Conservation (phyloP, 768 basidiomycete species). For the Termitomyces sp. region DNA sequence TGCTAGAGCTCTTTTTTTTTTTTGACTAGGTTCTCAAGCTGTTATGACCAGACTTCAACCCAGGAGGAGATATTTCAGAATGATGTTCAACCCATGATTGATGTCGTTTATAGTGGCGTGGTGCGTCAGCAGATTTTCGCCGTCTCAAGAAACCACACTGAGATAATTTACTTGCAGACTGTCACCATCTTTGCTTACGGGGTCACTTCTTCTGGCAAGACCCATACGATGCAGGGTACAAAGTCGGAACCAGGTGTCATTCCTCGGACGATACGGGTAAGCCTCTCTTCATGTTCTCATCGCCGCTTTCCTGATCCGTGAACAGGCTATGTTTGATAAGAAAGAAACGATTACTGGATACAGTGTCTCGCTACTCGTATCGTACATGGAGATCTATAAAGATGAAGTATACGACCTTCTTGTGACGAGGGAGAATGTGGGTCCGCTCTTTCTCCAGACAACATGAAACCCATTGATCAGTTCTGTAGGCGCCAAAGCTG, state of each 20-base stretch:
- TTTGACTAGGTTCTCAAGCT: constrained; percentile 70
- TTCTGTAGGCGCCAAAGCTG: constrained; percentile 42
- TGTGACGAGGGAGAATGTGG: constrained; percentile 63
- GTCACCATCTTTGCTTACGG: constrained; percentile 90
- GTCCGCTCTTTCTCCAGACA: constrained; percentile 16
- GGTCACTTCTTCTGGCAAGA: constrained; percentile 89
- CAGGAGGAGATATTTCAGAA: constrained; percentile 77
- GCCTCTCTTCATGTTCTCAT: constrained; percentile 10
- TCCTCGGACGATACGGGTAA: constrained; percentile 71
- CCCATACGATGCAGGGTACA: constrained; percentile 89
- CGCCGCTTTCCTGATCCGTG: neutral
- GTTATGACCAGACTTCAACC: constrained; percentile 64
- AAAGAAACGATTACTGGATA: constrained; percentile 34
- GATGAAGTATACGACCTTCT: constrained; percentile 89
- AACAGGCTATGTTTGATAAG: constrained; percentile 56
- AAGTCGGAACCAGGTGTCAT: constrained; percentile 77
- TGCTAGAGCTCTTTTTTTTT: constrained; percentile 47
- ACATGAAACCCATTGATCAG: neutral
- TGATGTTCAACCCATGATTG: constrained; percentile 75
- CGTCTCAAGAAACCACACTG: neutral
- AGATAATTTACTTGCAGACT: constrained; percentile 42
- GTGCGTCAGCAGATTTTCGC: constrained; percentile 35
- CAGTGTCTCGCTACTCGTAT: constrained; percentile 48
- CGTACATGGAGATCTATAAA: constrained; percentile 90
- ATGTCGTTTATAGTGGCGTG: constrained; percentile 72